Percentiles rank a stretch among this genome's conserved stretches.
Conservation (phyloP, 768 basidiomycete species). For the Scleroderma citrinum region DNA sequence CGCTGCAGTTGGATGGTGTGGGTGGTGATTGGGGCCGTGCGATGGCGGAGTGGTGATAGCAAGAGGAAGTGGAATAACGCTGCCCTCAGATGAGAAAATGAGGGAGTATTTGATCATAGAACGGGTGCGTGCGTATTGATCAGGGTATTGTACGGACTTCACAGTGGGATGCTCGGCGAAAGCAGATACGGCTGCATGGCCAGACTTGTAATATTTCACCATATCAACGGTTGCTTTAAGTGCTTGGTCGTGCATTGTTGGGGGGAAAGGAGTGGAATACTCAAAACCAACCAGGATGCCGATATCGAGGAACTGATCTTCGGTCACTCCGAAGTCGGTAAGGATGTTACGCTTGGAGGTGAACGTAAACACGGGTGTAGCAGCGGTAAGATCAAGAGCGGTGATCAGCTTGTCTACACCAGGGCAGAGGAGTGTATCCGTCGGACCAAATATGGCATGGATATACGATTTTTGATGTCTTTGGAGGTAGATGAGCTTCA, state of each 20-base stretch:
- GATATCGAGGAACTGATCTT: constrained; percentile 94
- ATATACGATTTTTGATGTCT: constrained; percentile 91
- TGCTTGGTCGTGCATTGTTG: constrained; percentile 73
- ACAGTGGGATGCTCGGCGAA: constrained; percentile 79
- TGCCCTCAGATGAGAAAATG: constrained; percentile 82
- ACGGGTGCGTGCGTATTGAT: constrained; percentile 84
- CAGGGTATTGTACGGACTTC: constrained; percentile 71
- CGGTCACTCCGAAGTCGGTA: constrained; percentile 54
- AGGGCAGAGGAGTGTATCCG: constrained; percentile 86
- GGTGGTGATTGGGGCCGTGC: constrained; percentile 50
- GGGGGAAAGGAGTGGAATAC: constrained; percentile 73
- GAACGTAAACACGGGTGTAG: constrained; percentile 72
- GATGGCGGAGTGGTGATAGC: constrained; percentile 47
- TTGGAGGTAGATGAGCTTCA: constrained; percentile 88
- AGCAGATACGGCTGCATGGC: constrained; percentile 71
- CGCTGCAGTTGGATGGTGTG: constrained; percentile 68
- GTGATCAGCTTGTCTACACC: constrained; percentile 87
- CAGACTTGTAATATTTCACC: constrained; percentile 89
- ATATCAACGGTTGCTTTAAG: constrained; percentile 86
- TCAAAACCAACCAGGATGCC: constrained; percentile 90
- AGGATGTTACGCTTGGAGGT: constrained; percentile 77
- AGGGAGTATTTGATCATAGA: constrained; percentile 90
- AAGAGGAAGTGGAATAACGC: constrained; percentile 75
- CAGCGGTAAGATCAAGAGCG: constrained; percentile 67
- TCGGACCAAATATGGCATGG: constrained; percentile 88